Base-by-base conservation (phyloP, 805 yeast species). In the Ogataea philodendri region DNA sequence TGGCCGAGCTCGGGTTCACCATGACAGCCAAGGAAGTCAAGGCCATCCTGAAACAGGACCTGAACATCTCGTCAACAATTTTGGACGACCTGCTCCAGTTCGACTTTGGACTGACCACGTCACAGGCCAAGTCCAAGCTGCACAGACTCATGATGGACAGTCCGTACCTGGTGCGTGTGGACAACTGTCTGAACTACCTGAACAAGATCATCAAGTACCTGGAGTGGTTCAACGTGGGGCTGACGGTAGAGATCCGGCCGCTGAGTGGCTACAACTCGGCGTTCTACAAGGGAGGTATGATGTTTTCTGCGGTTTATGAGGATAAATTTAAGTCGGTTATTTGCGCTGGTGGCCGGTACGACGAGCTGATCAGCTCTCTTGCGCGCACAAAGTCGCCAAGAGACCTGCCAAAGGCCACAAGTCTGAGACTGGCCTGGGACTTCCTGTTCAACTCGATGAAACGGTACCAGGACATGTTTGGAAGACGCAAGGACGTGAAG, bases 301-400 rank as follows among this genome's bases (percentile, higher is more conserved):
- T 93, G 95, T 93, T 90, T 55, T 95, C 87, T 48, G 86, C 84
- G 0, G 74, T 87, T 1, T 74, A 78, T 45, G 83, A 85, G 36
- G 81, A 78, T 3, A 78, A 69, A 49, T 53, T 44, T 56, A 66
- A 52, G 38, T 46, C 65, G 5, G 67, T 81, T 20, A 65, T 93
- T 25, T 93, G 93, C 10, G 90, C 93, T 0, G 99, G 99, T 28
- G 99, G 99, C 3, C 67, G 99, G 37, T 93, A 88, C 54, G 97
- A 90, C 51, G 66, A 69, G 14, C 67, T 93, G 45, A 74, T 88
- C 9, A 66, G 76, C 3, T 69, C 79, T 11, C 70, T 87, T 41
- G 74, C 90, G 0, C 78, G 84, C 46, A 56, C 60, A 28, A 62
- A 59, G 32, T 42, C 56, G 8, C 45, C 57, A 1, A 38, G 45